These are phyloP conservation scores for Nothomitra cinnamomea DNA, from an alignment of 2,329 filamentous ascomycete species.

Conservation along the genomic window DNA sequence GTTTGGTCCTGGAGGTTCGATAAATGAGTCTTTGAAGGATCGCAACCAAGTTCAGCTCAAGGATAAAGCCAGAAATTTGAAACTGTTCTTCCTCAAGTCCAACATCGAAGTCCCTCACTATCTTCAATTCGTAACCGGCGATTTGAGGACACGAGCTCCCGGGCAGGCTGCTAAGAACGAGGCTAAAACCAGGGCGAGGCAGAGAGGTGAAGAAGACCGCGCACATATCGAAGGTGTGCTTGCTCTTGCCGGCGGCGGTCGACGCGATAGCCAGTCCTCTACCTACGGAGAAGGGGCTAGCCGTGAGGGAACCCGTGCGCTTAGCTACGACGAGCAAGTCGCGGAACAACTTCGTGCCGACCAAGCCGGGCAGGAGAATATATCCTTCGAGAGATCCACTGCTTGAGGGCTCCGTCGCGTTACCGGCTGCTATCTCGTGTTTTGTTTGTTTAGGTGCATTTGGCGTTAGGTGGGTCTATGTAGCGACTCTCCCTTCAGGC, in stretches of 20 bases:
- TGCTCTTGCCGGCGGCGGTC: constrained; percentile 32
- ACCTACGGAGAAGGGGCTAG: background rate
- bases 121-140: constrained; percentile 72
- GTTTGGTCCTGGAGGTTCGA: constrained; percentile 62
- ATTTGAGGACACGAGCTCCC: constrained; percentile 71
- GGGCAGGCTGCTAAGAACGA: constrained; percentile 36
- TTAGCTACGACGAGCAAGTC: constrained; percentile 1
- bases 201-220: constrained; percentile 42
- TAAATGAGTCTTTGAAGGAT: constrained; percentile 72
- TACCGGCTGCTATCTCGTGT: too few relatives aligned
- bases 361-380: constrained; percentile 1
- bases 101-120: constrained; percentile 84
- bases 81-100: constrained; percentile 81
- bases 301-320: background rate
- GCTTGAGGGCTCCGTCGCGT: background rate
- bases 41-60: constrained; percentile 84
- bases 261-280: background rate
- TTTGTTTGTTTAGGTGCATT: too few relatives aligned
- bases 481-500: too few relatives aligned
- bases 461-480: too few relatives aligned
- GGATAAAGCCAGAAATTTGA: constrained; percentile 79
- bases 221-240: constrained; percentile 44
- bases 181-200: constrained; percentile 18
- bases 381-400: background rate
- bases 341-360: constrained; percentile 1